Evolutionary conservation across 108 stramenopile genomes (phyloP).

Genomic region (Cyclotella kingstonii): DNA sequence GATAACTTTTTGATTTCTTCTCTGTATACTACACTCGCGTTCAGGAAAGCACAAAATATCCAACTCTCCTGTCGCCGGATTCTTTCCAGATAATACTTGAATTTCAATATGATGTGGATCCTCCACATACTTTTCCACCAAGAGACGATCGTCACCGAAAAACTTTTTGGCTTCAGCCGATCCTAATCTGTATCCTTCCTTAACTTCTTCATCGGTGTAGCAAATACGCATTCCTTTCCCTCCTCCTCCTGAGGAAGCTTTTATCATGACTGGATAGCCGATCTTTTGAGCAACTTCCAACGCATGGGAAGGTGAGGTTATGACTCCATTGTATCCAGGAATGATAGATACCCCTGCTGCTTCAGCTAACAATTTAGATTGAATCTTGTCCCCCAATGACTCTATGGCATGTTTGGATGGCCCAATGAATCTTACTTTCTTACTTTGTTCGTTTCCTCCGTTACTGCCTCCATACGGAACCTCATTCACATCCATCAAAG

Average conservation of each 20-base stretch:
- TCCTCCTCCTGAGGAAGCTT: slow-evolving; percentile 95
- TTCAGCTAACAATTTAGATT: slow-evolving; percentile 88
- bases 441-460: slow-evolving; percentile 5
- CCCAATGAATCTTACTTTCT: slow-evolving; percentile 78
- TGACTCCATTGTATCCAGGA: slow-evolving; percentile 88
- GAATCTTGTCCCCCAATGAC: slow-evolving; percentile 94
- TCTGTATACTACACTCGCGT: slow-evolving; percentile 95
- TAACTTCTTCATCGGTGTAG: slow-evolving; percentile 71
- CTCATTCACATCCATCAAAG: slow-evolving; percentile 26
- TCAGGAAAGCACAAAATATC: slow-evolving; percentile 86
- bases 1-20: slow-evolving; percentile 98
- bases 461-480: neutral
- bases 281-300: slow-evolving; percentile 81
- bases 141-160: slow-evolving; percentile 94
- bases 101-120: slow-evolving; percentile 98
- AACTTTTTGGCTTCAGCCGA: slow-evolving; percentile 85
- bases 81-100: slow-evolving; percentile 86
- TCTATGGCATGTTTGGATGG: slow-evolving; percentile 85
- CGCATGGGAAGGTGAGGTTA: slow-evolving; percentile 43
- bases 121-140: slow-evolving; percentile 96
- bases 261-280: slow-evolving; percentile 99
- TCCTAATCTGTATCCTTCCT: slow-evolving; percentile 73
- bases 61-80: slow-evolving; percentile 45
- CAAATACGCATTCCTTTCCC: slow-evolving; percentile 99
- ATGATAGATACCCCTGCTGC: slow-evolving; percentile 88